Percentiles rank a stretch among this genome's conserved stretches.
phyloP scores from a whole-genome alignment of 2,329 filamentous ascomycete genomes.

The Blumeria hordei region DNA sequence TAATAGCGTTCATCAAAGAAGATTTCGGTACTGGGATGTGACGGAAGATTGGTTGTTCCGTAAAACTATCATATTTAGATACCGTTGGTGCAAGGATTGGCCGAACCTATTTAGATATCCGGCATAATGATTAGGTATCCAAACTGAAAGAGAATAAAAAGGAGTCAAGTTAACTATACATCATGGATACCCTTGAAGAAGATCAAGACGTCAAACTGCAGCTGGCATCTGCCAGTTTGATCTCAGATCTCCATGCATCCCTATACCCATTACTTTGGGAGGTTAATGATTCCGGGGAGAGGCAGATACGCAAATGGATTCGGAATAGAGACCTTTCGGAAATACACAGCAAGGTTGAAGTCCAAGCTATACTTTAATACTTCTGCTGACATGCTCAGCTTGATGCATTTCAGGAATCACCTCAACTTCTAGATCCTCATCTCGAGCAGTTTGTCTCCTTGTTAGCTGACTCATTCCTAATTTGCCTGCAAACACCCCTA shows the following conservation, averaged over 20 bases:
- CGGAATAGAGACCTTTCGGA: conserved; percentile 24
- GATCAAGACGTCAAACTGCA: conserved; percentile 39
- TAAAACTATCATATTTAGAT: too few species aligned
- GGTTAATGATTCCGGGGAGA: conserved; percentile 20
- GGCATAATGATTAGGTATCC: too few species aligned
- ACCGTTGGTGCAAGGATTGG: too few species aligned
- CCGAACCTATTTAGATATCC: too few species aligned
- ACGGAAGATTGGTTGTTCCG: too few species aligned
- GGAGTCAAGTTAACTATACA: neutral
- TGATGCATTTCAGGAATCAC: conserved; percentile 84
- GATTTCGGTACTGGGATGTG: too few species aligned
- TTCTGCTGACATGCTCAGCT: conserved; percentile 19
- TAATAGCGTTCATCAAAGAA: too few species aligned
- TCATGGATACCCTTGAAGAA: conserved; percentile 32
- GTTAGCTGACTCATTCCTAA: conserved; percentile 53
- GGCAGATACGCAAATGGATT: conserved; percentile 23
- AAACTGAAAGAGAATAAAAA: too few species aligned
- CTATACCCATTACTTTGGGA: conserved; percentile 28
- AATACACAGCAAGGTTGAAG: conserved; percentile 22
- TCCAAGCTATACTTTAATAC: neutral
- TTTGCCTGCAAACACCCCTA: conserved; percentile 29
- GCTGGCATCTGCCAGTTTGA: conserved; percentile 31
- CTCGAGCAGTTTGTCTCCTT: conserved; percentile 51
- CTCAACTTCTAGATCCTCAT: conserved; percentile 73
- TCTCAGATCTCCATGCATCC: conserved; percentile 30